These are phyloP conservation scores for Vitis amurensis DNA, from an alignment of 164 flowering plant genomes.

Conservation along the genomic window DNA sequence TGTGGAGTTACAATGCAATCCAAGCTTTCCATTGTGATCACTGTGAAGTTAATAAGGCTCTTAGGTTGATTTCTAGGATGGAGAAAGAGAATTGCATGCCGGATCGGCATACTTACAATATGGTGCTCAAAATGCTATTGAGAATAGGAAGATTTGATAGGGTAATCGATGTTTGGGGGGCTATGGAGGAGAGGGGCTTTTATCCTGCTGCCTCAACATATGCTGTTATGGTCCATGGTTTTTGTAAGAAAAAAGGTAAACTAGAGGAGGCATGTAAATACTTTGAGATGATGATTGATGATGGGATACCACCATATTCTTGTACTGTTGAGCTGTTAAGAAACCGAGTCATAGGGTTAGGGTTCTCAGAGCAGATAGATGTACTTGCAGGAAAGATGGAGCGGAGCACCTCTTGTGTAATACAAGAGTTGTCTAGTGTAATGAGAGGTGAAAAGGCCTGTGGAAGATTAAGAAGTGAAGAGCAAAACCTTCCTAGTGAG, in stretches of 20 bases:
- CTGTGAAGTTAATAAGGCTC: conserved; percentile 71
- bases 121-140: conserved; percentile 79
- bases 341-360: conserved; percentile 49
- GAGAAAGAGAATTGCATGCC: conserved; percentile 52
- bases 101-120: conserved; percentile 77
- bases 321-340: conserved; percentile 69
- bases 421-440: conserved; percentile 52
- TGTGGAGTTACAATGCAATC: conserved; percentile 82
- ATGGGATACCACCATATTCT: conserved; percentile 84
- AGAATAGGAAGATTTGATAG: conserved; percentile 75
- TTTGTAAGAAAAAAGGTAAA: conserved; percentile 74
- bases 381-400: conserved; percentile 75
- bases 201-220: conserved; percentile 81
- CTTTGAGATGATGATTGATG: conserved; percentile 93
- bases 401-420: conserved; percentile 61
- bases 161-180: conserved; percentile 61
- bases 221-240: conserved; percentile 87
- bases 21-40: conserved; percentile 70
- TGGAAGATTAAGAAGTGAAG: conserved; percentile 27
- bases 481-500: conserved; percentile 25
- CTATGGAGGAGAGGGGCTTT: conserved; percentile 62
- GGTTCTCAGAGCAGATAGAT: conserved; percentile 42
- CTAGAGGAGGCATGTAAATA: conserved; percentile 78
- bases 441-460: conserved; percentile 48
- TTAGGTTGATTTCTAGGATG: conserved; percentile 63